A percentile compares a stretch with the other conserved stretches of the same genome.
phyloP scores from a whole-genome alignment of 306 rosid species.

The Datisca glomerata region DNA sequence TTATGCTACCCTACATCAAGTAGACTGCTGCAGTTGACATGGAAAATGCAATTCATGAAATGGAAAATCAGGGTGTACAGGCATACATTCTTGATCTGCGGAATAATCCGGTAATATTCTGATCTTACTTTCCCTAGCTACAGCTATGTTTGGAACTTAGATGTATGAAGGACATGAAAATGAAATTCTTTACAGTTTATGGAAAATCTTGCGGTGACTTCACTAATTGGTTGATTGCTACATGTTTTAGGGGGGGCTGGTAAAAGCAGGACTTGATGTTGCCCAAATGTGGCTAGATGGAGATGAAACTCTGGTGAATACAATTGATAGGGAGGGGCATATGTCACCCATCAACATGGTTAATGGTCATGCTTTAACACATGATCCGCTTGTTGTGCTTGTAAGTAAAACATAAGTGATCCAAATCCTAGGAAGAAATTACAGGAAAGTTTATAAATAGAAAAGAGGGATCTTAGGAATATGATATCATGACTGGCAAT shows the following conservation, averaged over 20 bases:
- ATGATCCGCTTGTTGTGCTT: conserved; percentile 87
- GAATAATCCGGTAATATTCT: conserved; percentile 71
- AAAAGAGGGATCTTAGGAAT: no score
- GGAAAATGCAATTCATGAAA: conserved; percentile 60
- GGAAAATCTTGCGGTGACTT: conserved; percentile 5
- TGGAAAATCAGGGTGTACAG: conserved; percentile 80
- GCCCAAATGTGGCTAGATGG: conserved; percentile 98
- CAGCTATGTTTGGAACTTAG: no score
- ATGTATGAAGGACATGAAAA: no score
- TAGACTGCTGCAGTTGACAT: conserved; percentile 89
- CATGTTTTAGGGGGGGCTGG: conserved; percentile 77
- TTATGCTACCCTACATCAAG: conserved; percentile 1
- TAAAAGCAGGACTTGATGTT: conserved; percentile 84
- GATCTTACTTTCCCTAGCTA: background rate
- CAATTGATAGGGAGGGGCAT: conserved; percentile 75
- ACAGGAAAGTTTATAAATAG: no score
- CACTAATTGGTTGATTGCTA: background rate
- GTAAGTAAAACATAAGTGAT: conserved; percentile 31
- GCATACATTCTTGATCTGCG: conserved; percentile 90
- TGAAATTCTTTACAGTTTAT: background rate
- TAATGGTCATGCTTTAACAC: conserved; percentile 86
- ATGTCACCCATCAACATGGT: conserved; percentile 69
- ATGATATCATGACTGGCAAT: no score
- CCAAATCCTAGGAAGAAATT: background rate
- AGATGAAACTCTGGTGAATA: conserved; percentile 86